Base-by-base conservation (phyloP, 495 filamentous ascomycete genomes). In the Penicillium fimorum region DNA sequence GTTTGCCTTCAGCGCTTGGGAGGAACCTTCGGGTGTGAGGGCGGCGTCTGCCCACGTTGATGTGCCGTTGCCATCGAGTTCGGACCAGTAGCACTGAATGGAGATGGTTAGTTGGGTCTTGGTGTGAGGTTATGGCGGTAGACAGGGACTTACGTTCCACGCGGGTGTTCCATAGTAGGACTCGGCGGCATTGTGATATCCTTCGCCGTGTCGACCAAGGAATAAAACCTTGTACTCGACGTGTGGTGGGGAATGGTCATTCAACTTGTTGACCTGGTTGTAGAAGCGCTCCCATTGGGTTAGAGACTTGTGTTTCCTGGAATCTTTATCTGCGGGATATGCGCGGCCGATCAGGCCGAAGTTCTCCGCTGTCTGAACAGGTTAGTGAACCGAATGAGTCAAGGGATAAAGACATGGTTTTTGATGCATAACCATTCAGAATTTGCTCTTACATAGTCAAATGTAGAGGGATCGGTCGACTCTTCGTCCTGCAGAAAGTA, bases 401-500 rank as follows among this genome's bases (percentile, higher is more conserved):
- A 7, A 38, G 35, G n/a, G 7, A 38, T 2, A 9, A 38, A n/a
- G 35, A 38, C 6, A 38, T 38, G 6, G 35, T n/a, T 38, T 17
- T n/a, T 8, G 35, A 35, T 15, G 1, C 4, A 6, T 15, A 15
- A 37, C 13, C 6, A 37, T 7, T 37, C n/a, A 33, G 20, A n/a
- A 20, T 33, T 30, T 22, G 27, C 0, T 29, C 30, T 47, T 70
- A 87, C 85, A 65, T 84, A 91, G 66, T 89, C 84, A 67, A 90
- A 91, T 1, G 76, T 82, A 12, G 71, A 70, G 1, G 83, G 61
- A 63, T 88, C 76, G 2, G 88, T 91, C 9, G 75, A 67, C 1
- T 73, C 72, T 47, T 88, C 78, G 69, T 91, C 87, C 67, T 92
- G 88, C 15, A 81, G 68, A 64, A 91, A 91, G 65, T 84, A 88